Evolutionary conservation across 2,329 filamentous ascomycete genomes (phyloP), one percentile per base, ranked within the genome.

Genomic region (Colletotrichum sansevieriae): DNA sequence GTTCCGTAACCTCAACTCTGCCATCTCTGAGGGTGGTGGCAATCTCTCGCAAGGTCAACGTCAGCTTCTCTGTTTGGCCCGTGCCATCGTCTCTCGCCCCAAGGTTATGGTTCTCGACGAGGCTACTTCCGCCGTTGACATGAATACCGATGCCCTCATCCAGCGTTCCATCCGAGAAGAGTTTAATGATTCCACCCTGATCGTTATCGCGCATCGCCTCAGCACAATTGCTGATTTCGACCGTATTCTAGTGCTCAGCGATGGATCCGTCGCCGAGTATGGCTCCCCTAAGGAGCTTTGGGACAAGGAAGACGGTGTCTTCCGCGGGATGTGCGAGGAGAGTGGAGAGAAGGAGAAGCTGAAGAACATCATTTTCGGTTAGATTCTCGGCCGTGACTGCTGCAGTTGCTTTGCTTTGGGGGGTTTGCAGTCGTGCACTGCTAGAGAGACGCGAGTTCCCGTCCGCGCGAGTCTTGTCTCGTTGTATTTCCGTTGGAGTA

Each of bases 21-120:
- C 86, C 58, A 88, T 94, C 71, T 88, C 90, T 3, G 91, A 93
- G 76, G 91, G 90, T 18, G 92, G 92, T 0, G 85, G 91, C 4
- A 94, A 94, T 76, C 83, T 94, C 18, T 92, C 90, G 0, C 91
- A 93, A 76, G 91, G 92, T 33, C 92, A 94, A 77, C 86, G 92
- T 3, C 92, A 94, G 77, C 88, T 94, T 0, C 85, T 94, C 43
- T 93, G 91, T 74, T 87, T 93, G 4, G 91, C 91, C 1, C 89
- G 89, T 58, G 91, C 90, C 58, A 93, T 94, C 72, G 88, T 93
- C 25, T 85, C 88, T 0, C 85, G 90, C 0, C 91, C 92, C 3
- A 91, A 91, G 75, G 89, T 95, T 73, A 91, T 95, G 87, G 88
- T 95, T 1, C 85, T 95, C 1, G 92, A 95, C 76, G 92, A 95